These are phyloP conservation scores for Wickerhamomyces pijperi DNA, from an alignment of 805 yeast species.

Conservation along the genomic window DNA sequence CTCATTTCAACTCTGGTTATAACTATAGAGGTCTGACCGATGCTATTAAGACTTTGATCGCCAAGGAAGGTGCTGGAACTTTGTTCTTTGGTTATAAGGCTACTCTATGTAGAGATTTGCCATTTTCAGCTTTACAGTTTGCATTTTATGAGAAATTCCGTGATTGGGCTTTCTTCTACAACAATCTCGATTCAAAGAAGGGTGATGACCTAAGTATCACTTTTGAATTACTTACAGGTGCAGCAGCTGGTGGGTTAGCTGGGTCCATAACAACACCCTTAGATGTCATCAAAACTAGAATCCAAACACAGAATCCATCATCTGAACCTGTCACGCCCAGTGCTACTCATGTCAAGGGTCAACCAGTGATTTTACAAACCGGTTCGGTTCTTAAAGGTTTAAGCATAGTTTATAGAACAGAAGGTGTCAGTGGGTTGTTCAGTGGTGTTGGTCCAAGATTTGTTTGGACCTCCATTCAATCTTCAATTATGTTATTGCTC, in stretches of 20 bases:
- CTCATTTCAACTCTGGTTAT: constrained; percentile 70
- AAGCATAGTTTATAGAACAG: constrained; percentile 46
- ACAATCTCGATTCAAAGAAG: constrained; percentile 16
- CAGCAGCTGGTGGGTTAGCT: constrained; percentile 90
- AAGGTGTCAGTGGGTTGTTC: constrained; percentile 74
- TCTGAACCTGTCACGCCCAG: constrained; percentile 4
- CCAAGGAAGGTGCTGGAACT: constrained; percentile 63
- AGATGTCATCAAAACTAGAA: constrained; percentile 85
- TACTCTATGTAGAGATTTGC: constrained; percentile 83
- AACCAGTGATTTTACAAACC: constrained; percentile 19
- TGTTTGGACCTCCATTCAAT: constrained; percentile 93
- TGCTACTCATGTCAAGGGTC: constrained; percentile 6
- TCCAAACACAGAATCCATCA: constrained; percentile 70
- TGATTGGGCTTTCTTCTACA: constrained; percentile 38
- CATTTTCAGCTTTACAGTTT: constrained; percentile 91
- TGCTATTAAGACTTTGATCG: constrained; percentile 56
- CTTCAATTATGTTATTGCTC: constrained; percentile 83
- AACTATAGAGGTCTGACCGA: constrained; percentile 68
- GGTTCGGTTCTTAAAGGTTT: constrained; percentile 43
- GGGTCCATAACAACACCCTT: constrained; percentile 84
- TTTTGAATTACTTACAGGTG: constrained; percentile 78
- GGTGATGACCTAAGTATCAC: constrained; percentile 37
- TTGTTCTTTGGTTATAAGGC: constrained; percentile 90
- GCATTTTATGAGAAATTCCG: constrained; percentile 88
- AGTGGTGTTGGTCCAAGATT: constrained; percentile 95